These are phyloP conservation scores for Sporothrix inflata DNA, from an alignment of 2,329 filamentous ascomycete species.

Conservation along the genomic window DNA sequence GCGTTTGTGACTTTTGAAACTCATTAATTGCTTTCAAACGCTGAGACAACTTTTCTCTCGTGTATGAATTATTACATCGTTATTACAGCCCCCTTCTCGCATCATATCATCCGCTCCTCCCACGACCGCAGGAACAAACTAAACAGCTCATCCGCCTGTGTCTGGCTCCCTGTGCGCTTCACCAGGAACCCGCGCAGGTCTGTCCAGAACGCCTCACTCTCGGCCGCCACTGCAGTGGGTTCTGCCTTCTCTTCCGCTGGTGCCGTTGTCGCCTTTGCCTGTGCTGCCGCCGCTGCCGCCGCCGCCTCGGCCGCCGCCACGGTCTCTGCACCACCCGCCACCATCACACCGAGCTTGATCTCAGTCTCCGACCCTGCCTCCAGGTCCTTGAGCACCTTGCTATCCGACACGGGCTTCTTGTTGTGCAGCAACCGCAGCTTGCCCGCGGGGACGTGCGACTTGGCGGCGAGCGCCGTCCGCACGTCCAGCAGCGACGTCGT, in stretches of 20 bases:
- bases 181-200: slow-evolving; percentile 81
- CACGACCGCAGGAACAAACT: slow-evolving; percentile 72
- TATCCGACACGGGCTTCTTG: slow-evolving; percentile 82
- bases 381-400: slow-evolving; percentile 76
- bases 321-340: slow-evolving; percentile 70
- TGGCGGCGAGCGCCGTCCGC: slow-evolving; percentile 68
- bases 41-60: background rate
- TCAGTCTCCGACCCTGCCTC: slow-evolving; percentile 49
- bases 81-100: background rate
- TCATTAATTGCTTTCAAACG: background rate
- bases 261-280: slow-evolving; percentile 36
- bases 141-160: slow-evolving; percentile 65
- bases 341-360: slow-evolving; percentile 80
- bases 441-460: slow-evolving; percentile 66
- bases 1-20: background rate
- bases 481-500: slow-evolving; percentile 78
- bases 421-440: slow-evolving; percentile 86
- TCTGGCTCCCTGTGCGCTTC: slow-evolving; percentile 75
- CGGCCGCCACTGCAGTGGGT: slow-evolving; percentile 32
- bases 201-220: slow-evolving; percentile 78
- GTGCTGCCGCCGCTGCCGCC: slow-evolving; percentile 41
- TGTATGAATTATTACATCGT: background rate
- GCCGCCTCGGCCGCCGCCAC: slow-evolving; percentile 37
- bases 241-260: slow-evolving; percentile 42
- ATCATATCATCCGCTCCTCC: slow-evolving; percentile 48